These are phyloP conservation scores for Oidiodendron maius DNA, from an alignment of 495 filamentous ascomycete species.

Conservation along the genomic window DNA sequence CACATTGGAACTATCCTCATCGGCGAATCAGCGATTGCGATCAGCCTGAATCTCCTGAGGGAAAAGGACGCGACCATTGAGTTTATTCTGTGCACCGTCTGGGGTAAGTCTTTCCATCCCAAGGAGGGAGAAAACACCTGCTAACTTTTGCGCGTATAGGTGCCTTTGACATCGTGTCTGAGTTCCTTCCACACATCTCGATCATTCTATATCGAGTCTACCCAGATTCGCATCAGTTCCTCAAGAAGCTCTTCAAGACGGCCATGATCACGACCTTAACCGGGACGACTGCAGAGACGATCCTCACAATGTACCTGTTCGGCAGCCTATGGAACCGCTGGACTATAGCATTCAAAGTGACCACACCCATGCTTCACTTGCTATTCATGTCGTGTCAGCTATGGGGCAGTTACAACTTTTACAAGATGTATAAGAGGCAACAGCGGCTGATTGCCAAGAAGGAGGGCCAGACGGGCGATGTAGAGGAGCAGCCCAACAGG, in stretches of 20 bases:
- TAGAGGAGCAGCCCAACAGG: neutral
- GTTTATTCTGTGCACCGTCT: conserved; percentile 41
- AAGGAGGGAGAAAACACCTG: neutral
- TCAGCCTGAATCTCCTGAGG: conserved; percentile 30
- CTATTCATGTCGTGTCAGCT: conserved; percentile 39
- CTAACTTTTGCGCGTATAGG: conserved; percentile 21
- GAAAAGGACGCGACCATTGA: conserved; percentile 42
- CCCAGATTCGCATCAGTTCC: conserved; percentile 33
- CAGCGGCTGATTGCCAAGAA: conserved; percentile 19
- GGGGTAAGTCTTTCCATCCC: conserved; percentile 32
- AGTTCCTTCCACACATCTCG: conserved; percentile 43
- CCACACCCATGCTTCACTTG: conserved; percentile 41
- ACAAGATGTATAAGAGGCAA: conserved; percentile 34
- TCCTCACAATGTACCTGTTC: conserved; percentile 44
- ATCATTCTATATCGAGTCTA: conserved; percentile 43
- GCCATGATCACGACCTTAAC: conserved; percentile 34
- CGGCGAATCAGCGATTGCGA: conserved; percentile 39
- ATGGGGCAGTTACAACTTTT: conserved; percentile 39
- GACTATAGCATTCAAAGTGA: conserved; percentile 42
- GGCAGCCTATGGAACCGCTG: conserved; percentile 39
- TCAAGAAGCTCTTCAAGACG: conserved; percentile 33
- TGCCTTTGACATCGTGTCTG: conserved; percentile 43
- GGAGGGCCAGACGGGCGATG: conserved; percentile 2
- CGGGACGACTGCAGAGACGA: conserved; percentile 37
- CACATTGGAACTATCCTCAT: conserved; percentile 42